Conservation (phyloP, 768 basidiomycete species). For the Peribolospora kevripleyi region DNA sequence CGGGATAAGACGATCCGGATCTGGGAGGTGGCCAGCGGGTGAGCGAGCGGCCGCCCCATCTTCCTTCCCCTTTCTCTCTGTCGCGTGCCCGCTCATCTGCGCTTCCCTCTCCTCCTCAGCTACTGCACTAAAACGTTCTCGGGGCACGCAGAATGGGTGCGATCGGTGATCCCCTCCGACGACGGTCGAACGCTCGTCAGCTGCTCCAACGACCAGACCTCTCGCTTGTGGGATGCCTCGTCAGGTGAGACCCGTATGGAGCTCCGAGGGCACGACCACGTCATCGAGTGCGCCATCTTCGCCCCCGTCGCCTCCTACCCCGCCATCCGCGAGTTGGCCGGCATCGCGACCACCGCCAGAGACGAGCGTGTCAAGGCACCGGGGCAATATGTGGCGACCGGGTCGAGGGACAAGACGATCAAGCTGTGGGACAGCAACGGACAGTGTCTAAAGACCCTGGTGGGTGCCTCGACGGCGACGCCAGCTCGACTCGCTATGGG, state of each 20-base stretch:
- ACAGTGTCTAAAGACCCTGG: slow-evolving; percentile 52
- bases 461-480: slow-evolving; percentile 18
- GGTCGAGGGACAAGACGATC: slow-evolving; percentile 74
- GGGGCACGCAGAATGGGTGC: slow-evolving; percentile 69
- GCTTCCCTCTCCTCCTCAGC: slow-evolving; percentile 19
- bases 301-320: slow-evolving; percentile 51
- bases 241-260: slow-evolving; percentile 58
- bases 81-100: not conserved
- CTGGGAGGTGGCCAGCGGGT: slow-evolving; percentile 73
- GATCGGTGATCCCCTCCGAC: slow-evolving; percentile 26
- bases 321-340: slow-evolving; percentile 52
- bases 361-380: slow-evolving; percentile 22
- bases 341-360: slow-evolving; percentile 31
- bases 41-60: slow-evolving; percentile 15
- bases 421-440: slow-evolving; percentile 77
- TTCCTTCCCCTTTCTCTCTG: not conserved
- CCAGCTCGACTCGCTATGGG: too few relatives aligned
- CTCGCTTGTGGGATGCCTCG: slow-evolving; percentile 46
- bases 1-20: slow-evolving; percentile 64
- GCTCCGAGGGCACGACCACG: slow-evolving; percentile 66
- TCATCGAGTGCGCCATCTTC: slow-evolving; percentile 57
- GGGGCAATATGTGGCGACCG: slow-evolving; percentile 43
- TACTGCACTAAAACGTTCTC: slow-evolving; percentile 49
- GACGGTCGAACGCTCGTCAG: slow-evolving; percentile 55
- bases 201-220: slow-evolving; percentile 74